phyloP scores from a whole-genome alignment of 257 asterid genomes.

The Ballota nigra region DNA sequence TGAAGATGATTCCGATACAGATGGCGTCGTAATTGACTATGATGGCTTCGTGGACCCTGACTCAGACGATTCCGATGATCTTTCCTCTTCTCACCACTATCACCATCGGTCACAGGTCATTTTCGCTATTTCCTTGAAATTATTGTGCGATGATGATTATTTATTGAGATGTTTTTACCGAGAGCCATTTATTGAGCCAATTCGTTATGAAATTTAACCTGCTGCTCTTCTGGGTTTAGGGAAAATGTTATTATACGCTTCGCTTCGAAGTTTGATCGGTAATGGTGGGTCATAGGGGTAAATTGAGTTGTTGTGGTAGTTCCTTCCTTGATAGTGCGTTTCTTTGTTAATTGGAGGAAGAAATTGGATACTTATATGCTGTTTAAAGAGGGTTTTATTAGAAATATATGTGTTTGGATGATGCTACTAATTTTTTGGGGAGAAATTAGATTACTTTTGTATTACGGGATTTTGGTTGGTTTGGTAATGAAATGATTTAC shows the following conservation, averaged over 20 bases:
- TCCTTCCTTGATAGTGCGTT: background rate
- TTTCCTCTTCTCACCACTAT: conserved; percentile 32
- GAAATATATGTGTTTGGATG: background rate
- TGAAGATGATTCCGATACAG: conserved; percentile 56
- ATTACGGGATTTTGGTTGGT: conserved; percentile 4
- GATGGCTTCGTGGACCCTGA: conserved; percentile 74
- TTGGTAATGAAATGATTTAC: background rate
- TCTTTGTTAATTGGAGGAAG: conserved; percentile 7
- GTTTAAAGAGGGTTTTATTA: background rate
- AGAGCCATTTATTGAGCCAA: conserved; percentile 18
- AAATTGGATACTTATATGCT: background rate
- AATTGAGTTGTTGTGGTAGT: conserved; percentile 11
- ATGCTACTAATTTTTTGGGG: background rate
- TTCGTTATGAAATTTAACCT: conserved; percentile 10
- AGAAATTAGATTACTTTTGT: background rate
- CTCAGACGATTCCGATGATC: conserved; percentile 74
- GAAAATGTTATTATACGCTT: conserved; percentile 2
- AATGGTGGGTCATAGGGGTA: conserved; percentile 12
- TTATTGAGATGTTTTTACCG: background rate
- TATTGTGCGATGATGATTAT: background rate
- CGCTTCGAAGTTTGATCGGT: conserved; percentile 19
- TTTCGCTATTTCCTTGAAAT: conserved; percentile 10
- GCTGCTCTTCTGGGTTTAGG: conserved; percentile 17
- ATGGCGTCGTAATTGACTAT: conserved; percentile 60
- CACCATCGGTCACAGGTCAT: conserved; percentile 72